phyloP scores from a whole-genome alignment of 208 protist genomes.

The Leishmania tarentolae region DNA sequence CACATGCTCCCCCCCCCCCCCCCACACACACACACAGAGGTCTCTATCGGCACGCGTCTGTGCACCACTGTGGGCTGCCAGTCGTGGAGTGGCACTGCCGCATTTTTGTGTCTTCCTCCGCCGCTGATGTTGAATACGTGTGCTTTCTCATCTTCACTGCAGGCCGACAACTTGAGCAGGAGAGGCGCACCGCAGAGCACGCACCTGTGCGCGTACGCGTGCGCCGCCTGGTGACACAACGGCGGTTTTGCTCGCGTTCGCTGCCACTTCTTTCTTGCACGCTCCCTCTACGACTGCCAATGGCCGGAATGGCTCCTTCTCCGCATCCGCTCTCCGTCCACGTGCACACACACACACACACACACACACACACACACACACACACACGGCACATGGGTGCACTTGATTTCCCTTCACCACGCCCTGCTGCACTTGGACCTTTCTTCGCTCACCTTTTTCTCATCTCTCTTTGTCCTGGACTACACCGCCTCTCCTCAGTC shows the following conservation, averaged over 20 bases:
- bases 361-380: no score
- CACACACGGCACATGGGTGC: background rate
- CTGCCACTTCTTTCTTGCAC: background rate
- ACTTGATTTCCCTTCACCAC: background rate
- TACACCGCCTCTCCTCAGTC: background rate
- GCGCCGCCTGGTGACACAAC: background rate
- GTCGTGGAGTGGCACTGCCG: background rate
- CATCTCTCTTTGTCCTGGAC: background rate
- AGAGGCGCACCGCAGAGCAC: background rate
- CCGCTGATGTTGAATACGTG: background rate
- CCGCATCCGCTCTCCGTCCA: background rate
- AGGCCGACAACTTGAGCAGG: background rate
- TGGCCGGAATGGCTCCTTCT: background rate
- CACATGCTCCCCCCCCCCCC: background rate
- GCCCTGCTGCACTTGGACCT: no score
- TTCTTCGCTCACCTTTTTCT: background rate
- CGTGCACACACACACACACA: background rate
- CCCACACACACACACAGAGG: background rate
- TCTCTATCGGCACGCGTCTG: background rate
- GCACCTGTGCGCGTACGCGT: background rate
- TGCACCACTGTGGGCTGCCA: background rate
- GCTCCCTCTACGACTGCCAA: background rate
- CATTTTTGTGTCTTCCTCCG: background rate
- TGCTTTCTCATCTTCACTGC: background rate
- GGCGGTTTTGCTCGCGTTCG: background rate